Evolutionary conservation across 2,329 filamentous ascomycete genomes (phyloP).

Genomic region (Colletotrichum musae): DNA sequence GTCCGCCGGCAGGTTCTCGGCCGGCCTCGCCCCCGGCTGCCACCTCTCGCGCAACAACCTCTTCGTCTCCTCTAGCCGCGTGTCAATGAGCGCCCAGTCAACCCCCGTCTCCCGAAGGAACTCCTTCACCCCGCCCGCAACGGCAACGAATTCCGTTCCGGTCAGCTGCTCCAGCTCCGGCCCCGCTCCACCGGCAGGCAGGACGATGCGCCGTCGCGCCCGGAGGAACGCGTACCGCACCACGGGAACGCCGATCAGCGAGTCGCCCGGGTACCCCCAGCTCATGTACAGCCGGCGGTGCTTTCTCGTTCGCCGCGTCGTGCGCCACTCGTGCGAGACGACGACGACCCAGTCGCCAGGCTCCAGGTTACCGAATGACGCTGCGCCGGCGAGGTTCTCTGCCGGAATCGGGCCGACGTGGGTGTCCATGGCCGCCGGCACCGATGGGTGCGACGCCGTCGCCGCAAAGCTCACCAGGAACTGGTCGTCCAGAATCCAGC

Average conservation of each 20-base stretch:
- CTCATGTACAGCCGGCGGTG: background rate
- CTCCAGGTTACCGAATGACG: no score
- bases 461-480: conserved; percentile 18
- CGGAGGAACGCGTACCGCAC: conserved; percentile 5
- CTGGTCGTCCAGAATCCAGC: background rate
- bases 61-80: background rate
- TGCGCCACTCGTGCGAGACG: conserved; percentile 23
- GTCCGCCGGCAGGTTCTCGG: background rate
- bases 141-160: background rate
- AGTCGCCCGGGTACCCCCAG: background rate
- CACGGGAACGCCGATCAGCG: background rate
- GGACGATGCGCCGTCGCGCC: background rate
- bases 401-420: background rate
- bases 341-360: conserved; percentile 20
- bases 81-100: background rate
- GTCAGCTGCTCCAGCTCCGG: background rate
- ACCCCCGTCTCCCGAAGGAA: background rate
- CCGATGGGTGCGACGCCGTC: background rate
- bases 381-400: conserved; percentile 12
- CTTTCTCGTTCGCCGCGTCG: background rate
- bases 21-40: background rate
- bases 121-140: background rate
- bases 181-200: background rate
- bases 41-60: conserved; percentile 8
- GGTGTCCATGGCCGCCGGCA: background rate